Base-by-base conservation (phyloP, 768 basidiomycete species). In the Tubosaeta sp. region DNA sequence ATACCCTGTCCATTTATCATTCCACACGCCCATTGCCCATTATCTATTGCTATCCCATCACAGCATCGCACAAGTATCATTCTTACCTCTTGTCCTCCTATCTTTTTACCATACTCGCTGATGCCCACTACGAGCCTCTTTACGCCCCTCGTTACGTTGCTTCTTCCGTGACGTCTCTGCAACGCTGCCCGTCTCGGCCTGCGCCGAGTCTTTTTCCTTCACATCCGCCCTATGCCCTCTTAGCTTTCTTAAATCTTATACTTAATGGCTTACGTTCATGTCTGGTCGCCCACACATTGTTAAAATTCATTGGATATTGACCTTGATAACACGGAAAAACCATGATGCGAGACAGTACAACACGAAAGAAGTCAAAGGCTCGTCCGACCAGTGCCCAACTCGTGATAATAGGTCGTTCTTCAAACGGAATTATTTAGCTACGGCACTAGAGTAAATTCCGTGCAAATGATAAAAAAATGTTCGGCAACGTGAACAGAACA, bases 11-110 rank as follows among this genome's bases (percentile, higher is more conserved):
- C 26, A 37, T 48, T 52, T 41, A 29, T 31, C 51, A 59, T 60
- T 51, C 26, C 44, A 46, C 51, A 57, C 32, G n/a, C 62, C 67
- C 45, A 67, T 68, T 59, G 66, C 52, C 61, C 65, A 19, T 65
- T 66, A 71, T 71, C 58, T 71, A 69, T 69, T 56, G 56, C 62
- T 71, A 62, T 66, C 59, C 66, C 55, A 65, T 46, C 53, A 46
- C 39, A 39, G 43, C 56, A 59, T 65, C 17, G 33, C 58, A 54
- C 55, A n/a, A 58, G 17, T 39, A 46, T 27, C 33, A 31, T 35
- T 26, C 43, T 25, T 37, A 38, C n/a, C 27, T 29, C 6, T 39
- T 43, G n/a, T 48, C 26, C 42, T 37, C 29, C 43, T 45, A 31
- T 13, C 45, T n/a, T 17, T 27, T 53, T 35, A 25, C 43, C 42